A percentile compares a stretch with the other conserved stretches of the same genome.
Evolutionary conservation across 371 early-diverging fungal genomes (phyloP).

Genomic region (Rhizomucor pusillus): DNA sequence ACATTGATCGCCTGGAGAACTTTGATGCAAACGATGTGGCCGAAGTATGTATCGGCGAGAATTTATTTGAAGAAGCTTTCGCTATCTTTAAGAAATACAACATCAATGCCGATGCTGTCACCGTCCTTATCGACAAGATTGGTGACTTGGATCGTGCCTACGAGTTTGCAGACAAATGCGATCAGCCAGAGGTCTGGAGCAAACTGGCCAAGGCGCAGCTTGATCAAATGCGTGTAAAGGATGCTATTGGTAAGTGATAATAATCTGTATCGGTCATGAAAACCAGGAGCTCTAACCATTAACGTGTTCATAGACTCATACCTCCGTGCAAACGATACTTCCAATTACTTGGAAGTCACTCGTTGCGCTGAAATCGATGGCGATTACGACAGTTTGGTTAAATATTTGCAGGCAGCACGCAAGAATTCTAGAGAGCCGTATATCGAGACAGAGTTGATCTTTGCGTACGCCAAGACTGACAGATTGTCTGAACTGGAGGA

Average conservation of each 20-base stretch:
- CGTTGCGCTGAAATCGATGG: conserved; percentile 72
- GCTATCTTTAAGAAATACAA: conserved; percentile 91
- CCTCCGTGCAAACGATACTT: conserved; percentile 89
- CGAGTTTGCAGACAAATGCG: conserved; percentile 92
- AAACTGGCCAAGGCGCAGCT: conserved; percentile 94
- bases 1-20: conserved; percentile 89
- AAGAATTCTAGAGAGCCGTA: conserved; percentile 88
- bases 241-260: conserved; percentile 69
- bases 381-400: conserved; percentile 91
- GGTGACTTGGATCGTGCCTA: conserved; percentile 91
- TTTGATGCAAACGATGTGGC: conserved; percentile 97
- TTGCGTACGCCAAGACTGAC: conserved; percentile 92
- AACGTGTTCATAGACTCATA: conserved; percentile 71
- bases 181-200: conserved; percentile 92
- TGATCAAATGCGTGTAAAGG: conserved; percentile 84
- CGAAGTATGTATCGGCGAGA: conserved; percentile 84
- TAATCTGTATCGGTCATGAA: no score
- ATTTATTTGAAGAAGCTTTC: conserved; percentile 95
- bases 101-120: conserved; percentile 82
- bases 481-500: conserved; percentile 91
- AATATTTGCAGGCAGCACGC: conserved; percentile 92
- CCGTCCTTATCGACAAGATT: conserved; percentile 90
- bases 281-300: not conserved
- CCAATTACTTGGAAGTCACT: conserved; percentile 90
- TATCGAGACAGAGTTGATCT: conserved; percentile 92